Conservation (phyloP, 1,139 yeast species). For the Pichia inconspicua region DNA sequence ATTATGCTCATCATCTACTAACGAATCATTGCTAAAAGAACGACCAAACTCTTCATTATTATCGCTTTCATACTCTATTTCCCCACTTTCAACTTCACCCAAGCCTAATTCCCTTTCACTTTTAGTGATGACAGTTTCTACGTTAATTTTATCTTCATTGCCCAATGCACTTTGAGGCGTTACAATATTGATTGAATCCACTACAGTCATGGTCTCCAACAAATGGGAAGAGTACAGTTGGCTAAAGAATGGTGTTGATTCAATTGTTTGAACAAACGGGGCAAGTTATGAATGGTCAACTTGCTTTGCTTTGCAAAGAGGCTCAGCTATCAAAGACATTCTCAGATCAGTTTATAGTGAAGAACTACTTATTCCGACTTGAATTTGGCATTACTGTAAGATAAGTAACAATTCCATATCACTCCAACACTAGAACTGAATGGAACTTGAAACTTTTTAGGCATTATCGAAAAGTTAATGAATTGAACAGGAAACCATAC, state of each 20-base stretch:
- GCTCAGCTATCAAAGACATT: not conserved
- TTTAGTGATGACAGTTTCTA: constrained; percentile 10
- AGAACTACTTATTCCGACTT: not conserved
- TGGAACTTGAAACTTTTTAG: constrained; percentile 78
- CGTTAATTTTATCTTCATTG: constrained; percentile 14
- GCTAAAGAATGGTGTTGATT: too few relatives aligned
- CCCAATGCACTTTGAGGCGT: constrained; percentile 12
- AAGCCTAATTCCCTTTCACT: not conserved
- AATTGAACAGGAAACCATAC: constrained; percentile 97
- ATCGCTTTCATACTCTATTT: not conserved
- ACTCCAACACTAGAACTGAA: constrained; percentile 87
- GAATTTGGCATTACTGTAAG: constrained; percentile 51
- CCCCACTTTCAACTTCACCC: not conserved
- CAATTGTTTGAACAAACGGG: not conserved
- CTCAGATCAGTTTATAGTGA: too few relatives aligned
- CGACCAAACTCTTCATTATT: not conserved
- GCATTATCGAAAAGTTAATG: constrained; percentile 74
- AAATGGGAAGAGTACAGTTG: too few relatives aligned
- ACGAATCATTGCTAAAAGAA: not conserved
- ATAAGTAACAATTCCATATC: constrained; percentile 85
- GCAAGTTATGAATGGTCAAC: not conserved
- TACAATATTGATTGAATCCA: constrained; percentile 19
- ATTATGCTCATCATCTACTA: too few relatives aligned
- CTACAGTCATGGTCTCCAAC: constrained; percentile 3
- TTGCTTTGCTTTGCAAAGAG: not conserved